phyloP scores from a whole-genome alignment of 306 rosid species.

The Vicia villosa region DNA sequence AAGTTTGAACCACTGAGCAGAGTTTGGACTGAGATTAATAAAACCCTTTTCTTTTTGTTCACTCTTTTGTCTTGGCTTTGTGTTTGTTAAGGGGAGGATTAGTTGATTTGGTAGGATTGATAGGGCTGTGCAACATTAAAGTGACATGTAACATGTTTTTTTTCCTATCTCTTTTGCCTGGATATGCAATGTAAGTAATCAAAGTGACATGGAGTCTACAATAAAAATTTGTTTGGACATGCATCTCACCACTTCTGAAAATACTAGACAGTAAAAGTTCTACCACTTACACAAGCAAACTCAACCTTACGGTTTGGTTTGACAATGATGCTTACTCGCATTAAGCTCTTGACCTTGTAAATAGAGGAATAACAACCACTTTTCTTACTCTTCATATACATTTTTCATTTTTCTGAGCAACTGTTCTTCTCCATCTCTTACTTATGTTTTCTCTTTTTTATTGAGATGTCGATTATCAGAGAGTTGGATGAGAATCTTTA shows the following conservation, averaged over 20 bases:
- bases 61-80: neutral
- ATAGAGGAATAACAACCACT: no score
- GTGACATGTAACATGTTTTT: neutral
- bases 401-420: no score
- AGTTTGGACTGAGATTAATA: conserved; percentile 21
- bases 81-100: neutral
- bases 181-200: neutral
- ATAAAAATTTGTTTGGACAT: neutral
- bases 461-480: no score
- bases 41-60: neutral
- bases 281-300: no score
- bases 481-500: no score
- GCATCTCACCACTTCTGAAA: neutral
- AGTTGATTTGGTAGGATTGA: neutral
- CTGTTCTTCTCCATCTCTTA: no score
- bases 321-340: no score
- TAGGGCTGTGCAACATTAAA: neutral
- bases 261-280: no score
- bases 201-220: neutral
- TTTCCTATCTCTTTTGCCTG: neutral
- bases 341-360: no score
- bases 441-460: no score
- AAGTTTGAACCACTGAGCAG: neutral
- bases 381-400: no score
- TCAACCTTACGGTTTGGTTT: no score